Evolutionary conservation across 192 early-diverging fungal genomes (phyloP).

Genomic region (Chytriomyces hyalinus): DNA sequence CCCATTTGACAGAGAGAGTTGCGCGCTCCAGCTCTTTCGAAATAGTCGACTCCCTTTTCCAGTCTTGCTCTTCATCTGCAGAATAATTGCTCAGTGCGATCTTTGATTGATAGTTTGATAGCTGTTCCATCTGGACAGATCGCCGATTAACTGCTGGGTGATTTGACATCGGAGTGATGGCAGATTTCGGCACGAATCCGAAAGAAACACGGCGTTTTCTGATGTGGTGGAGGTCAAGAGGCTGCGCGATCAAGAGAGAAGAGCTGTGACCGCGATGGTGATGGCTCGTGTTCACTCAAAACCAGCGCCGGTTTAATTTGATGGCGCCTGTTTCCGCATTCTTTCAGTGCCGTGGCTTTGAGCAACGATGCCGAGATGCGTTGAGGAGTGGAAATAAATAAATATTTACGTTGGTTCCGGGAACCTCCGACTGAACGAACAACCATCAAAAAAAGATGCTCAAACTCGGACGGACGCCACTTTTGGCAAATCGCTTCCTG

Average conservation of each 20-base stretch:
- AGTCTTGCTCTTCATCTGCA: neutral
- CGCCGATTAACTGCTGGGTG: neutral
- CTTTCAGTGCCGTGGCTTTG: slow-evolving; percentile 56
- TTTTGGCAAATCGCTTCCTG: too few relatives aligned
- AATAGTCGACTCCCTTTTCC: neutral
- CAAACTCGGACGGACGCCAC: too few relatives aligned
- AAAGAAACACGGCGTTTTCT: too few relatives aligned
- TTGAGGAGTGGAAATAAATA: too few relatives aligned
- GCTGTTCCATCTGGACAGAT: neutral
- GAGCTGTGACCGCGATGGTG: neutral
- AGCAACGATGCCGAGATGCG: neutral
- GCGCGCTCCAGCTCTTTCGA: slow-evolving; percentile 47
- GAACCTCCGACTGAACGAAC: too few relatives aligned
- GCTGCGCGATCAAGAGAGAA: neutral
- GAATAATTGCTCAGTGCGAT: neutral
- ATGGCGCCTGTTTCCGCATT: slow-evolving; percentile 78
- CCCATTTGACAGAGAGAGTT: slow-evolving; percentile 78
- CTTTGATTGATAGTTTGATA: neutral
- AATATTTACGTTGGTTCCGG: too few relatives aligned
- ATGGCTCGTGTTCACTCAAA: slow-evolving; percentile 59
- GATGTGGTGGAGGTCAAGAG: neutral
- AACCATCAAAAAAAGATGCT: too few relatives aligned
- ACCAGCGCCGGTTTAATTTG: slow-evolving; percentile 70
- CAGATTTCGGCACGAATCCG: neutral
- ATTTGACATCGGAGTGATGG: neutral